Conservation (phyloP, 306 rosid species). For the Luffa aegyptiaca region DNA sequence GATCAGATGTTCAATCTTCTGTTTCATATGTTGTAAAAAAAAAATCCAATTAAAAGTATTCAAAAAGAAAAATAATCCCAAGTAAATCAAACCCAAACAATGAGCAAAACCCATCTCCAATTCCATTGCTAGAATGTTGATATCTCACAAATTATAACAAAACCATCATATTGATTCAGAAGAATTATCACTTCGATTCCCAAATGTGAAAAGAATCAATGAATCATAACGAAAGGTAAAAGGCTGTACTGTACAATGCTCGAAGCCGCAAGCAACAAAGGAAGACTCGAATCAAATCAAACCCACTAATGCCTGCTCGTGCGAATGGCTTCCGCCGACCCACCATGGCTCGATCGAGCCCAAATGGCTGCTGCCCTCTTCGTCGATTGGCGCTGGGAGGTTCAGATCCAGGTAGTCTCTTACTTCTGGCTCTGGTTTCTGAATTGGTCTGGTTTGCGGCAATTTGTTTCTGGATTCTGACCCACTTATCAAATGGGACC, state of each 20-base stretch:
- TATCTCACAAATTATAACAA: not conserved
- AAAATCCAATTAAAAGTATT: too few species aligned
- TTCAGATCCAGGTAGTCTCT: conserved; percentile 81
- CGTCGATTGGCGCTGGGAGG: conserved; percentile 71
- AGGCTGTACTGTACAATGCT: conserved; percentile 25
- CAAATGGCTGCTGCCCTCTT: conserved; percentile 31
- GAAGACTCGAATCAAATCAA: conserved; percentile 26
- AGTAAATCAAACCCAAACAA: not conserved
- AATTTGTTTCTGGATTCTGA: conserved; percentile 28
- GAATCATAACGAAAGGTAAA: conserved; percentile 11
- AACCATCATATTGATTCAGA: not conserved
- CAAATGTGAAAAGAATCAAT: conserved; percentile 55
- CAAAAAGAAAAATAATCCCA: too few species aligned
- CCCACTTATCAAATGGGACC: conserved; percentile 51
- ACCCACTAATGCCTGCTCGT: conserved; percentile 30
- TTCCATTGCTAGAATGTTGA: not conserved
- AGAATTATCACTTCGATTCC: not conserved
- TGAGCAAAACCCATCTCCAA: not conserved
- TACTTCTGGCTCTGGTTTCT: conserved; percentile 42
- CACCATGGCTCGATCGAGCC: conserved; percentile 46
- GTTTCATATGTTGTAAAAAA: too few species aligned
- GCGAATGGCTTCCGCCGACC: conserved; percentile 35
- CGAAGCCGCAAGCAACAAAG: not conserved
- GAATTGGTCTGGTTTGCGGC: conserved; percentile 12
- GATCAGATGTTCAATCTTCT: too few species aligned